Evolutionary conservation across 805 yeast species (phyloP).

Genomic region (Pichia gijzeniarum): DNA sequence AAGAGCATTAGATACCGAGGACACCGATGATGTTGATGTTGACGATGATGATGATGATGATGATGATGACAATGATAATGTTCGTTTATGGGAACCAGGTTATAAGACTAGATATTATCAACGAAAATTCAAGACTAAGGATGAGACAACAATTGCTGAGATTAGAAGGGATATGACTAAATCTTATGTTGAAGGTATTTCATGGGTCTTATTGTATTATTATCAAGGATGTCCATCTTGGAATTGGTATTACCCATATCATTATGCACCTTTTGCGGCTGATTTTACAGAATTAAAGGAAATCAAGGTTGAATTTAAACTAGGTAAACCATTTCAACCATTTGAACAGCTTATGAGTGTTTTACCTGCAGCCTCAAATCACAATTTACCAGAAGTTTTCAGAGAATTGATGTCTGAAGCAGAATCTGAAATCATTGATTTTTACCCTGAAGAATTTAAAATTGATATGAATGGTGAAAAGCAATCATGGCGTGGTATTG

Average conservation of each 20-base stretch:
- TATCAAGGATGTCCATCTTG: slow-evolving; percentile 98
- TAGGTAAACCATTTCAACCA: slow-evolving; percentile 80
- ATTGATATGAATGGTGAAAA: slow-evolving; percentile 95
- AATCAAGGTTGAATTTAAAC: slow-evolving; percentile 49
- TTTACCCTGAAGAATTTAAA: slow-evolving; percentile 81
- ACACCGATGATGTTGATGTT: slow-evolving; percentile 13
- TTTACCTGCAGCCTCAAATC: slow-evolving; percentile 88
- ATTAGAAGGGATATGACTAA: slow-evolving; percentile 55
- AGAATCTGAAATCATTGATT: slow-evolving; percentile 79
- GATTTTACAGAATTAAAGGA: slow-evolving; percentile 61
- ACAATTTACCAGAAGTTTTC: slow-evolving; percentile 75
- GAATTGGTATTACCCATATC: slow-evolving; percentile 97
- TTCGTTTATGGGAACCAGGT: slow-evolving; percentile 76
- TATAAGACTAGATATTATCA: slow-evolving; percentile 76
- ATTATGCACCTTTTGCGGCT: slow-evolving; percentile 94
- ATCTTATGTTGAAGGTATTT: slow-evolving; percentile 85
- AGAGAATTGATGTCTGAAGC: slow-evolving; percentile 75
- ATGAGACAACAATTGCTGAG: slow-evolving; percentile 47
- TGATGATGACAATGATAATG: slow-evolving; percentile 8
- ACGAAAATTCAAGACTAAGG: slow-evolving; percentile 57
- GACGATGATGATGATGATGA: slow-evolving; percentile 24
- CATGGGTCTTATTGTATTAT: slow-evolving; percentile 93
- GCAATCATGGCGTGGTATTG: slow-evolving; percentile 93
- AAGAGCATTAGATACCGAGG: slow-evolving; percentile 11
- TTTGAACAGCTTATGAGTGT: slow-evolving; percentile 94